These are phyloP conservation scores for Calocera cornea DNA, from an alignment of 768 basidiomycete genomes.

Conservation along the genomic window DNA sequence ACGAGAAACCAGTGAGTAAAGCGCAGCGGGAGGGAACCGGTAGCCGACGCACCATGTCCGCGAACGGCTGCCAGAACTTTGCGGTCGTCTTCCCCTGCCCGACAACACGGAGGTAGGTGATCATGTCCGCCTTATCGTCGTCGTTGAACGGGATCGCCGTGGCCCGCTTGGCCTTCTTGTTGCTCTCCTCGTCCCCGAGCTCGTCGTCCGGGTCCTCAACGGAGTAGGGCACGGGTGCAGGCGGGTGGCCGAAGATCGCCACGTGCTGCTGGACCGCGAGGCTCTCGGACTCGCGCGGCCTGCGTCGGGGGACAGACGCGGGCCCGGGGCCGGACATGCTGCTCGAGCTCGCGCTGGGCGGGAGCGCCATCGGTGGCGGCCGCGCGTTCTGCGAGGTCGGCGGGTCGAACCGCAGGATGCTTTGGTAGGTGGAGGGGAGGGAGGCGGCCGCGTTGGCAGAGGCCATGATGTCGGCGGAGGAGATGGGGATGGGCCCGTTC, in stretches of 20 bases:
- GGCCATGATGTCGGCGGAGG: not conserved
- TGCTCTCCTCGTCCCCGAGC: not conserved
- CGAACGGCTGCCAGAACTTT: not conserved
- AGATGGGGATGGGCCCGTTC: not conserved
- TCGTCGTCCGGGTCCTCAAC: not conserved
- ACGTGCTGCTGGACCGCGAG: not conserved
- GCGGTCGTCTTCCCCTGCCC: conserved; percentile 1
- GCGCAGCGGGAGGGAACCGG: not conserved
- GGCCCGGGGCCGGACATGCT: too few relatives aligned
- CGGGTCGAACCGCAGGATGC: not conserved
- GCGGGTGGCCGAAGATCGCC: not conserved
- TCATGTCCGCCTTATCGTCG: not conserved
- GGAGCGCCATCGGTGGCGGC: not conserved
- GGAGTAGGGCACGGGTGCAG: not conserved
- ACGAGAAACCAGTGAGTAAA: not conserved
- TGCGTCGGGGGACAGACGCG: not conserved
- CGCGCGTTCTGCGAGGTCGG: not conserved
- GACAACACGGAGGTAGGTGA: not conserved
- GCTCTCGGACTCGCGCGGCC: not conserved
- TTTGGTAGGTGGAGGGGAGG: not conserved
- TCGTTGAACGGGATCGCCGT: conserved; percentile 4
- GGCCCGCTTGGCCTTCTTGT: not conserved
- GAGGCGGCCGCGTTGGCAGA: not conserved
- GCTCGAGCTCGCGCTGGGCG: not conserved
- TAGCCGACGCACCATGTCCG: not conserved